Percentiles rank a stretch among this genome's conserved stretches.
Conservation (phyloP, 805 yeast genomes). For the Suhomyces prunicola region DNA sequence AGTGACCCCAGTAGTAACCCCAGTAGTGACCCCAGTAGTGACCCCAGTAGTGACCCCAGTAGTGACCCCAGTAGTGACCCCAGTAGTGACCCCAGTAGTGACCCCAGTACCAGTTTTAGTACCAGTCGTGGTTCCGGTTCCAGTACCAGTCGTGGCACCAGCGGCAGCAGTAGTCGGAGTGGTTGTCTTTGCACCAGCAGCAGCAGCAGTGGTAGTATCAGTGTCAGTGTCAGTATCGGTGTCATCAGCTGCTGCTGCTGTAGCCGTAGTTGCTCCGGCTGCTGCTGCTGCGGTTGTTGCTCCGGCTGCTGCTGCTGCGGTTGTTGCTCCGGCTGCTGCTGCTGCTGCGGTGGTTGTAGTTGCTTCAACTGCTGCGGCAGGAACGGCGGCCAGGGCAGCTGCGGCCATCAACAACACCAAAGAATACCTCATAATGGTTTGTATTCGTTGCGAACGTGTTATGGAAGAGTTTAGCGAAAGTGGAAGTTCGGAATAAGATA, state of each 20-base stretch:
- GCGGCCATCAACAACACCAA: neutral
- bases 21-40: conserved; percentile 14
- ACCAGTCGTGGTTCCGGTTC: conserved; percentile 11
- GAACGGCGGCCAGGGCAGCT: conserved; percentile 6
- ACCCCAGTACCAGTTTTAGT: conserved; percentile 11
- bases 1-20: conserved; percentile 9
- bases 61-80: conserved; percentile 4
- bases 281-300: conserved; percentile 18
- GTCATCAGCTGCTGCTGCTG: conserved; percentile 16
- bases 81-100: no score
- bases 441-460: neutral
- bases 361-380: conserved; percentile 16
- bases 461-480: neutral
- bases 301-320: conserved; percentile 10
- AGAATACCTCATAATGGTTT: conserved; percentile 1
- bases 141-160: conserved; percentile 7
- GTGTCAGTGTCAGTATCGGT: conserved; percentile 9
- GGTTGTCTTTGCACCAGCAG: conserved; percentile 12
- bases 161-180: conserved; percentile 12
- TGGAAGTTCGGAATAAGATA: neutral
- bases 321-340: conserved; percentile 3
- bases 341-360: conserved; percentile 14
- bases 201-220: conserved; percentile 9
- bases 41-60: conserved; percentile 11
- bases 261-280: conserved; percentile 14